These are phyloP conservation scores for Arabidopsis lyrata DNA, from an alignment of 441 rosid genomes.

Conservation along the genomic window DNA sequence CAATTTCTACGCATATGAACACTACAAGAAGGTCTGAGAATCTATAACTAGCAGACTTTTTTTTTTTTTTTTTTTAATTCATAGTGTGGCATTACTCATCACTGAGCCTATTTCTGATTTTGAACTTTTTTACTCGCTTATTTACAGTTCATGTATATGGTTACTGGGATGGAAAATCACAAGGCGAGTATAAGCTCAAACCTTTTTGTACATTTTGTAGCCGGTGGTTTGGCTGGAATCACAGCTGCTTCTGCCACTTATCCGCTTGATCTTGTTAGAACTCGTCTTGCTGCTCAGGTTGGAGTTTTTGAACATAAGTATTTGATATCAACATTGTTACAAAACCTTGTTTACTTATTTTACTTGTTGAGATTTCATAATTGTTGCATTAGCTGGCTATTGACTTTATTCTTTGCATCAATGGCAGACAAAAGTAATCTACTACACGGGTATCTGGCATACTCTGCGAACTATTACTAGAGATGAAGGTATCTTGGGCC, in stretches of 20 bases:
- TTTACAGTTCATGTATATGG: slow-evolving; percentile 66
- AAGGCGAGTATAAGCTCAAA: slow-evolving; percentile 61
- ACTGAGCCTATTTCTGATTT: slow-evolving; percentile 15
- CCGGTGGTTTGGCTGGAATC: slow-evolving; percentile 95
- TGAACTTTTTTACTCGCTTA: slow-evolving; percentile 1
- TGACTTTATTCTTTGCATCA: background rate
- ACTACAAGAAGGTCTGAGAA: slow-evolving; percentile 66
- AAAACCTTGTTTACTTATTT: background rate
- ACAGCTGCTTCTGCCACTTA: slow-evolving; percentile 94
- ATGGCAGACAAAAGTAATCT: slow-evolving; percentile 74
- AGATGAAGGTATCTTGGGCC: slow-evolving; percentile 88
- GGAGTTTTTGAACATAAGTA: slow-evolving; percentile 6
- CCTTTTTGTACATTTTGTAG: slow-evolving; percentile 71
- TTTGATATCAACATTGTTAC: background rate
- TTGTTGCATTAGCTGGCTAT: slow-evolving; percentile 16
- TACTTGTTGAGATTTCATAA: background rate
- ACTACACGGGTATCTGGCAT: slow-evolving; percentile 89
- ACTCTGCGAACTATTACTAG: slow-evolving; percentile 69
- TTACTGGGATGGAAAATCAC: slow-evolving; percentile 62
- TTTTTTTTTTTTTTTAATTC: background rate
- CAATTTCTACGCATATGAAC: slow-evolving; percentile 88
- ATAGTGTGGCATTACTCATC: background rate
- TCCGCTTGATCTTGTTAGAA: slow-evolving; percentile 96
- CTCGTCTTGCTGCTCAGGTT: slow-evolving; percentile 98
- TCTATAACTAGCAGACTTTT: background rate